Evolutionary conservation across 768 basidiomycete genomes (phyloP).

Genomic region (Cystobasidium tubakii): DNA sequence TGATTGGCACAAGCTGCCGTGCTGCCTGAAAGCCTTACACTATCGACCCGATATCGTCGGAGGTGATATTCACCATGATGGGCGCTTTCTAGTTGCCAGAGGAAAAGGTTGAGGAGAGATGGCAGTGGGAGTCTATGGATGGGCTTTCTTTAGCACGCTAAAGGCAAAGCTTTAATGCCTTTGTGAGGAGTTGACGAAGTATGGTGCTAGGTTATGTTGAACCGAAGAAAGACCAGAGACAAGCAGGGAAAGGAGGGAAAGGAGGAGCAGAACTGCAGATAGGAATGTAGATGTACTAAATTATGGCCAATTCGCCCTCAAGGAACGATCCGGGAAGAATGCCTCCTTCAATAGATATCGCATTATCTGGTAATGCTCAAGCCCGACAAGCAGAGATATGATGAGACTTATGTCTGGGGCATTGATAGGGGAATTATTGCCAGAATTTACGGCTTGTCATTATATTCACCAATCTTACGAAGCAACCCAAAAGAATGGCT

Average conservation of each 20-base stretch:
- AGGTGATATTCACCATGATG: constrained; percentile 24
- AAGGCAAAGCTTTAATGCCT: too few relatives aligned
- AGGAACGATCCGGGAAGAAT: neutral
- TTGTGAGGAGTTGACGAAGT: neutral
- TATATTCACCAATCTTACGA: neutral
- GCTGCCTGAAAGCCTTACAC: constrained; percentile 7
- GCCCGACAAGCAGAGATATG: neutral
- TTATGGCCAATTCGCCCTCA: neutral
- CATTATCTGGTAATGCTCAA: neutral
- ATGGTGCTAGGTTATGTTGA: too few relatives aligned
- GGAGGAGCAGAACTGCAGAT: neutral
- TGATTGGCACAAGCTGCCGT: neutral
- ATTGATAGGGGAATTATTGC: neutral
- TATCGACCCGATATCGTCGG: constrained; percentile 7
- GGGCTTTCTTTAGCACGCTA: too few relatives aligned
- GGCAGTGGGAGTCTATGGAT: too few relatives aligned
- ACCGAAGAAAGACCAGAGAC: neutral
- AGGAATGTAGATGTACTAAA: neutral
- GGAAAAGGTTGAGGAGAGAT: neutral
- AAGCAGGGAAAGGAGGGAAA: neutral
- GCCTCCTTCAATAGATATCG: neutral
- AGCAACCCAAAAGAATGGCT: neutral
- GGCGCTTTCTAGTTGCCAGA: neutral
- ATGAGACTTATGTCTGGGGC: neutral
- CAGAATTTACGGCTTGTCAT: neutral